phyloP scores from a whole-genome alignment of 441 rosid genomes.

The Gossypium armourianum region DNA sequence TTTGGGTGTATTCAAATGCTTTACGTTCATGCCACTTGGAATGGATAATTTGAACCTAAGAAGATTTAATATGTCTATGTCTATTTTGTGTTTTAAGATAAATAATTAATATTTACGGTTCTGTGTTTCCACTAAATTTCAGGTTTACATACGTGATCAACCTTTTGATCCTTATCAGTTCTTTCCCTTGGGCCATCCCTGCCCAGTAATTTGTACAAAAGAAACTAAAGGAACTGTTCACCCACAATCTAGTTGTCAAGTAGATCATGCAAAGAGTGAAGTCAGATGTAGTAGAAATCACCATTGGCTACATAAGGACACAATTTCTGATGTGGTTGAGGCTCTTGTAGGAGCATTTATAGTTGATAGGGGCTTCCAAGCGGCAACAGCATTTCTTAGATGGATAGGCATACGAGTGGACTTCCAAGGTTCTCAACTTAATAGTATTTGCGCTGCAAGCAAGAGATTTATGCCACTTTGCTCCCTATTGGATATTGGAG shows the following conservation, averaged over 20 bases:
- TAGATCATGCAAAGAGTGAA: constrained; percentile 30
- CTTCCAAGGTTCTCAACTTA: constrained; percentile 48
- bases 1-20: constrained; percentile 3
- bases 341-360: constrained; percentile 88
- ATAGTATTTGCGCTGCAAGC: constrained; percentile 46
- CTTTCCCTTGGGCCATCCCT: constrained; percentile 68
- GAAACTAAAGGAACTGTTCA: constrained; percentile 39
- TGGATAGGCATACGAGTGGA: constrained; percentile 76
- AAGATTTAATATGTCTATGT: background rate
- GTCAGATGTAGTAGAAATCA: constrained; percentile 76
- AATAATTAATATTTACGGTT: background rate
- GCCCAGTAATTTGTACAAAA: constrained; percentile 50
- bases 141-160: constrained; percentile 89
- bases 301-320: constrained; percentile 70
- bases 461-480: constrained; percentile 45
- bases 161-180: constrained; percentile 71
- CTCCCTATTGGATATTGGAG: constrained; percentile 32
- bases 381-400: constrained; percentile 62
- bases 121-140: constrained; percentile 18
- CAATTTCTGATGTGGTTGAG: constrained; percentile 87
- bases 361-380: constrained; percentile 84
- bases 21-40: background rate
- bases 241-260: constrained; percentile 22
- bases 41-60: background rate
- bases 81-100: background rate